Percentiles rank a stretch among this genome's conserved stretches.
phyloP scores from a whole-genome alignment of 78 protist species.

The Dictyostelium purpureum region DNA sequence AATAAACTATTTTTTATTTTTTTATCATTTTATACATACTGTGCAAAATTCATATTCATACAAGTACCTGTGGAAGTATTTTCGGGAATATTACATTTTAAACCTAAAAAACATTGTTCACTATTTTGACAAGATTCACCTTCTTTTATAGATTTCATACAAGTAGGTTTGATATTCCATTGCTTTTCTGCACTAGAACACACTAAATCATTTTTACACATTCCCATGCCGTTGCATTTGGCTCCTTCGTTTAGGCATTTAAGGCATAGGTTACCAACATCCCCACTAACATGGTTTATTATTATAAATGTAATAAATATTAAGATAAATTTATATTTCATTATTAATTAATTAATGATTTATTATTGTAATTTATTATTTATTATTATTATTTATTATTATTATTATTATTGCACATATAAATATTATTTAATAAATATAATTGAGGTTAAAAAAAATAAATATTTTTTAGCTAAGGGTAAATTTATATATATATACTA shows the following conservation, averaged over 20 bases:
- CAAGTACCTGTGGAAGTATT: background rate
- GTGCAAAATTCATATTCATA: background rate
- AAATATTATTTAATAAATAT: too few species aligned
- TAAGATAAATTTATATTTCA: too few species aligned
- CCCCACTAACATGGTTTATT: background rate
- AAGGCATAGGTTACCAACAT: background rate
- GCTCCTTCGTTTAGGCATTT: background rate
- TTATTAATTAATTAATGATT: too few species aligned
- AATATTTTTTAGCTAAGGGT: too few species aligned
- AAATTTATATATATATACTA: too few species aligned
- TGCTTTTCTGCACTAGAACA: background rate
- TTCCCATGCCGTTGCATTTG: background rate
- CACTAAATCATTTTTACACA: background rate
- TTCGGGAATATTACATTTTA: background rate
- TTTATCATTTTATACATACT: background rate
- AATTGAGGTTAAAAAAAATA: too few species aligned
- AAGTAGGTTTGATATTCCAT: background rate
- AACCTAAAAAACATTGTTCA: conserved; percentile 5
- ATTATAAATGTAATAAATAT: too few species aligned
- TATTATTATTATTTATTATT: too few species aligned
- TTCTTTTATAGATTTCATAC: background rate
- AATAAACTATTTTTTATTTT: too few species aligned
- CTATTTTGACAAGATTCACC: background rate
- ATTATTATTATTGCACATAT: too few species aligned
- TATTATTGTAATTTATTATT: too few species aligned